Base-by-base conservation (phyloP, 73 alveolate genomes). In the Paramecium pentaurelia region DNA sequence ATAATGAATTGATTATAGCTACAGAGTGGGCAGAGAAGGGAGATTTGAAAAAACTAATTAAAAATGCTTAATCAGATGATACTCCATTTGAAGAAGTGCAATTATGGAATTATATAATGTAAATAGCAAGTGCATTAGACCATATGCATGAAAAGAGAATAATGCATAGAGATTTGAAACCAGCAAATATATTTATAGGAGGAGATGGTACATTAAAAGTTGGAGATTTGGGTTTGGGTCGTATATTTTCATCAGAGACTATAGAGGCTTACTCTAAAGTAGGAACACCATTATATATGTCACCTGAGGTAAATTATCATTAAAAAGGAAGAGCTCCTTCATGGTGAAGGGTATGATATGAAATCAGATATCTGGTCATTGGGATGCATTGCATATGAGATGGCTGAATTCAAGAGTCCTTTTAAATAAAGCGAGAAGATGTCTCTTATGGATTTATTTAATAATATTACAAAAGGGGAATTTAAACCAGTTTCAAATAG, bases 21-120 rank as follows among this genome's bases (percentile, higher is more conserved):
- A 97, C 98, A 11, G 99, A 98, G 90, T 98, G 99, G 99, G 99
- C 99, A 4, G 99, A 98, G 95, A 96, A 94, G 84, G 99, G 99
- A n/a, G 99, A 97, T 92, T 95, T 98, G 80, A 98, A 98, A 83
- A 60, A 96, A 27, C 86, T 97, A 14, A 95, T 98, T 18, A 96
- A 95, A 86, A 95, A 92, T 85, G 96, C 97, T 28, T 86, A 91
- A 45, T 94, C 88, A 37, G 99, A 98, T 86, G 99, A 97, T 11
- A 83, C 92, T 7, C 87, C 93, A 54, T 93, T 98, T 54, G 98
- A 97, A 25, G 99, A 98, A 92, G 68, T 85, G 58, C 89, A 93
- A 77, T 94, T 97, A 8, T 96, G 99, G 98, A 99, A 97, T 92
- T 98, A 98, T 86, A 89, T 96, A 91, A 22, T 75, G 25, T 96